Conservation (phyloP, 495 filamentous ascomycete species). For the Hyaloscypha bicolor region DNA sequence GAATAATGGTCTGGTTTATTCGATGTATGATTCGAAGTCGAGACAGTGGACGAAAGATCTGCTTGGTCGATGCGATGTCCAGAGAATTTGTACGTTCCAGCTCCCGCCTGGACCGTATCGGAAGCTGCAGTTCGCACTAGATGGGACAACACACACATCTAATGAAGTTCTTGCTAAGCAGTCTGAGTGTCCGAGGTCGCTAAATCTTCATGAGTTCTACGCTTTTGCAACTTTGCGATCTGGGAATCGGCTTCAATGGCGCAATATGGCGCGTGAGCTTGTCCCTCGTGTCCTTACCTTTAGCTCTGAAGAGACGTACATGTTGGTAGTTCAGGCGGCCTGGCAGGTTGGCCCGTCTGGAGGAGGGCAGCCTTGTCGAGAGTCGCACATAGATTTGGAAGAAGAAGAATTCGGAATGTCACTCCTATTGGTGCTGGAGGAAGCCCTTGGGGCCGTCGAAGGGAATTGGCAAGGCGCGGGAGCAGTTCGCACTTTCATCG, state of each 20-base stretch:
- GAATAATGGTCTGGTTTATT: conserved; percentile 41
- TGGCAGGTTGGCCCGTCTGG: conserved; percentile 37
- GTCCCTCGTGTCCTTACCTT: conserved; percentile 35
- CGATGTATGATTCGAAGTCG: too few species aligned
- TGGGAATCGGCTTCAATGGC: conserved; percentile 43
- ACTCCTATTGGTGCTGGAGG: conserved; percentile 31
- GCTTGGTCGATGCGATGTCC: too few species aligned
- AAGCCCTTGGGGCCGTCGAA: conserved; percentile 33
- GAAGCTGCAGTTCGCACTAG: too few species aligned
- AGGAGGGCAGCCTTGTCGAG: conserved; percentile 15
- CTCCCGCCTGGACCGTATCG: too few species aligned
- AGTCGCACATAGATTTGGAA: conserved; percentile 36
- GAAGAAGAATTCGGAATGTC: conserved; percentile 32
- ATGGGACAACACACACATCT: conserved; percentile 32
- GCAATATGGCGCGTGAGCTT: conserved; percentile 45
- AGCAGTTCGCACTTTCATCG: conserved; percentile 36
- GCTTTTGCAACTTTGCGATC: conserved; percentile 39
- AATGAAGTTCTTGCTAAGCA: conserved; percentile 35
- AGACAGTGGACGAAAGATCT: too few species aligned
- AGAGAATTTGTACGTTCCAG: too few species aligned
- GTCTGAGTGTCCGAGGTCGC: conserved; percentile 32
- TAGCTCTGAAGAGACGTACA: conserved; percentile 37
- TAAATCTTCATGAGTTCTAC: conserved; percentile 44
- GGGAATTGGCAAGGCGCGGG: conserved; percentile 42
- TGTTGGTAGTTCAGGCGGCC: conserved; percentile 41